These are phyloP conservation scores for Rhizoclosmatium sp. DNA, from an alignment of 192 early-diverging fungal species.

Conservation along the genomic window DNA sequence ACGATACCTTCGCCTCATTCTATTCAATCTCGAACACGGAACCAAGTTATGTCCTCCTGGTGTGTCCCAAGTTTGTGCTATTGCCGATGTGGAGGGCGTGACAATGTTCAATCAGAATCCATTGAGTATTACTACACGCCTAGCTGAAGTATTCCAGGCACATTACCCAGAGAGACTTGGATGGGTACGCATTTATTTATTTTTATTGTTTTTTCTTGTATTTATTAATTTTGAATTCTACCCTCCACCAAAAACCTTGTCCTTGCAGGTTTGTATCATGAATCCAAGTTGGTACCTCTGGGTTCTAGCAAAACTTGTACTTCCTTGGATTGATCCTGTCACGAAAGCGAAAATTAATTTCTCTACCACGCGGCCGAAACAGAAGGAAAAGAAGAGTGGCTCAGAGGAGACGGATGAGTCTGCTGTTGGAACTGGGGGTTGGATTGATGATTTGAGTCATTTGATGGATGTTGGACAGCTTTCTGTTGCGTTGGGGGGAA, in stretches of 20 bases:
- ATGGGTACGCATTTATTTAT: conserved; percentile 55
- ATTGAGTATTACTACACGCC: conserved; percentile 45
- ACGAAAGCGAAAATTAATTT: conserved; percentile 89
- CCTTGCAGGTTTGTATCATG: conserved; percentile 55
- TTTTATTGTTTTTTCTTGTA: neutral
- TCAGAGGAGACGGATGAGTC: conserved; percentile 16
- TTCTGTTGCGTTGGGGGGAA: conserved; percentile 9
- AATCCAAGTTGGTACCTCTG: conserved; percentile 87
- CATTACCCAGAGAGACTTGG: conserved; percentile 88
- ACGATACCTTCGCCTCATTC: conserved; percentile 79
- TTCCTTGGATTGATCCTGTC: conserved; percentile 91
- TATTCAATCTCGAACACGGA: conserved; percentile 77
- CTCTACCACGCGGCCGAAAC: conserved; percentile 61
- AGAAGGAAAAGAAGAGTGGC: conserved; percentile 10
- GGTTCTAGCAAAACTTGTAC: conserved; percentile 77
- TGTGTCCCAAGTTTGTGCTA: conserved; percentile 76
- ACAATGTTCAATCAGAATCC: conserved; percentile 74
- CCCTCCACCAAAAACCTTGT: neutral
- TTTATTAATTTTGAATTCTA: neutral
- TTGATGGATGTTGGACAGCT: conserved; percentile 14
- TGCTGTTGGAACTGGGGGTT: conserved; percentile 11
- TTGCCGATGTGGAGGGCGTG: conserved; percentile 77
- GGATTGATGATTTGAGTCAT: neutral
- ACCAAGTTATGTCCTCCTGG: conserved; percentile 45
- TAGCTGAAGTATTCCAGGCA: conserved; percentile 75